These are phyloP conservation scores for Leccinum solheimii DNA, from an alignment of 1,284 basidiomycete species.

Conservation along the genomic window DNA sequence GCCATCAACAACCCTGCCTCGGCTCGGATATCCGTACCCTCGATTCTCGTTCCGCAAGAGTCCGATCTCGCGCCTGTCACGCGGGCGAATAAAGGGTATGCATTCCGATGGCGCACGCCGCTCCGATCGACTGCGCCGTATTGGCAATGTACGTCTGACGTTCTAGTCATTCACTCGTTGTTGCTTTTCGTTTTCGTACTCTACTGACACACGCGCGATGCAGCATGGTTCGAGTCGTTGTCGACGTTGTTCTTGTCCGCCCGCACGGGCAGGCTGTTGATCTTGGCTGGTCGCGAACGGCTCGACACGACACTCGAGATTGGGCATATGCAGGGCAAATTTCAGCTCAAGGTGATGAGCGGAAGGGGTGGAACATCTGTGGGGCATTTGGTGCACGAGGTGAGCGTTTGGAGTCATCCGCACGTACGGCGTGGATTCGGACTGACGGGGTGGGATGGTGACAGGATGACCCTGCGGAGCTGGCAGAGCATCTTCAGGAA, in stretches of 20 bases:
- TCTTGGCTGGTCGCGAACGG: conserved; percentile 91
- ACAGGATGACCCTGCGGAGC: conserved; percentile 82
- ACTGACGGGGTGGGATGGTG: not conserved
- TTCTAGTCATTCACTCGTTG: not conserved
- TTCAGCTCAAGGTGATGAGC: conserved; percentile 87
- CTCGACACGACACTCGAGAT: conserved; percentile 95
- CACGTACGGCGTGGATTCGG: not conserved
- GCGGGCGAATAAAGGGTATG: conserved; percentile 24
- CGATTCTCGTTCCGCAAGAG: conserved; percentile 59
- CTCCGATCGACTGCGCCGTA: conserved; percentile 84
- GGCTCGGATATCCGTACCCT: conserved; percentile 84
- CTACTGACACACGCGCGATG: not conserved
- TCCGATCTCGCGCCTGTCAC: conserved; percentile 38
- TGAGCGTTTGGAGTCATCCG: conserved; percentile 34
- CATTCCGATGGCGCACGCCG: conserved; percentile 81
- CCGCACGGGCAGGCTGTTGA: conserved; percentile 79
- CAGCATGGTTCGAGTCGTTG: conserved; percentile 90
- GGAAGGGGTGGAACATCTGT: conserved; percentile 48
- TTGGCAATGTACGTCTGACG: conserved; percentile 71
- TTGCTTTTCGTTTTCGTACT: not conserved
- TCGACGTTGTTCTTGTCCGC: conserved; percentile 77
- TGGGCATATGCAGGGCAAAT: conserved; percentile 98
- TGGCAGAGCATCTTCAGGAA: conserved; percentile 80
- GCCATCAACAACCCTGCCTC: conserved; percentile 79
- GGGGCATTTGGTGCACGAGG: conserved; percentile 95